A percentile compares a stretch with the other conserved stretches of the same genome.
Conservation (phyloP, 192 early-diverging fungal genomes). For the Coemansia sp. region DNA sequence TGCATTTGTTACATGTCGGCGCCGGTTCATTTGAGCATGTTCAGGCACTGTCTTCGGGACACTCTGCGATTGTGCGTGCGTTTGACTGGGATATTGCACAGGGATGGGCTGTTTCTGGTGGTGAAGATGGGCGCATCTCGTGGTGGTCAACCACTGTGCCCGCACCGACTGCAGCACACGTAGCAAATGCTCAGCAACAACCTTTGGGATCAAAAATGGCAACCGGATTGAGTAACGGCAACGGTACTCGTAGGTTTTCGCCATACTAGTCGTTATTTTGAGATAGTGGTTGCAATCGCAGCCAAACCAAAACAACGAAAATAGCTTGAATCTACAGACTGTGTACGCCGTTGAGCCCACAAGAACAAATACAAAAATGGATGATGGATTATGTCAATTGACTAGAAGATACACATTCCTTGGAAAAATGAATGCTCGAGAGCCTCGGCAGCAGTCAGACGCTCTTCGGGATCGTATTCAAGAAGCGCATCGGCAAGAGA, state of each 20-base stretch:
- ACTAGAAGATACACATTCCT: conserved; percentile 35
- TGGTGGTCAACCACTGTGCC: conserved; percentile 58
- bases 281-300: no score
- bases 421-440: conserved; percentile 49
- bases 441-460: conserved; percentile 80
- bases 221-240: neutral
- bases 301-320: no score
- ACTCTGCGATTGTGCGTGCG: conserved; percentile 83
- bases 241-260: conserved; percentile 32
- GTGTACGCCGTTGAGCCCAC: no score
- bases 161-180: neutral
- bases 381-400: neutral
- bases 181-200: neutral
- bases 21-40: conserved; percentile 73
- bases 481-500: conserved; percentile 66
- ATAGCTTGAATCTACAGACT: no score
- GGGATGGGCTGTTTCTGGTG: conserved; percentile 68
- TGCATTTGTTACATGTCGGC: conserved; percentile 81
- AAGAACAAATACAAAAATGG: no score
- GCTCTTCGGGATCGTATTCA: conserved; percentile 81
- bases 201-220: neutral
- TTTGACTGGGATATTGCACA: conserved; percentile 67
- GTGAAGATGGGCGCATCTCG: conserved; percentile 75
- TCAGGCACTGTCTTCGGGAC: conserved; percentile 74
- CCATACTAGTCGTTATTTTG: conserved; percentile 12